Evolutionary conservation across 208 protist genomes (phyloP).

Genomic region (Acanthamoeba sp.): DNA sequence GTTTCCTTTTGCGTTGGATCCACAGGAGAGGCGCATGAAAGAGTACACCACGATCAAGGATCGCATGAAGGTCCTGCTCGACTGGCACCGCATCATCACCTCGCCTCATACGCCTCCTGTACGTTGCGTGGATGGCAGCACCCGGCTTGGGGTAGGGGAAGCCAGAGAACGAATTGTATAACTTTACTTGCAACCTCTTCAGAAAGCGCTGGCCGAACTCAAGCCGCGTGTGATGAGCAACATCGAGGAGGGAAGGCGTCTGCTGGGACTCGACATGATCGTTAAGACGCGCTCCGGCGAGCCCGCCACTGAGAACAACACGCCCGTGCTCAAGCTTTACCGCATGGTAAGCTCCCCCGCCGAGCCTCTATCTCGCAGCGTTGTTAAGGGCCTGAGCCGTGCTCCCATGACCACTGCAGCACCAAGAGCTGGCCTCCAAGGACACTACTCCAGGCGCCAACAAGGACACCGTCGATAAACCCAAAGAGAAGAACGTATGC

Average conservation of each 20-base stretch:
- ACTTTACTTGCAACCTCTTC: background rate
- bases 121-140: no score
- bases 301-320: conserved; percentile 82
- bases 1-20: background rate
- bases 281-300: conserved; percentile 78
- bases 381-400: no score
- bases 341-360: conserved; percentile 64
- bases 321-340: conserved; percentile 80
- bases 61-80: conserved; percentile 76
- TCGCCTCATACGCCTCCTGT: conserved; percentile 73
- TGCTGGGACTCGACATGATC: conserved; percentile 83
- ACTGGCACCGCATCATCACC: conserved; percentile 79
- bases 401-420: background rate
- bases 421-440: conserved; percentile 72
- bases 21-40: conserved; percentile 73
- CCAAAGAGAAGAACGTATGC: conserved; percentile 49
- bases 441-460: conserved; percentile 3
- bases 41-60: conserved; percentile 81
- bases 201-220: conserved; percentile 78
- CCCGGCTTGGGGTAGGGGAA: no score
- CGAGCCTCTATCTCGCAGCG: no score
- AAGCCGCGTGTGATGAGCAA: conserved; percentile 82
- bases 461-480: background rate
- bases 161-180: no score
- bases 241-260: conserved; percentile 79